Evolutionary conservation across 495 filamentous ascomycete species (phyloP).

Genomic region (Astrothelium subdiscretum): DNA sequence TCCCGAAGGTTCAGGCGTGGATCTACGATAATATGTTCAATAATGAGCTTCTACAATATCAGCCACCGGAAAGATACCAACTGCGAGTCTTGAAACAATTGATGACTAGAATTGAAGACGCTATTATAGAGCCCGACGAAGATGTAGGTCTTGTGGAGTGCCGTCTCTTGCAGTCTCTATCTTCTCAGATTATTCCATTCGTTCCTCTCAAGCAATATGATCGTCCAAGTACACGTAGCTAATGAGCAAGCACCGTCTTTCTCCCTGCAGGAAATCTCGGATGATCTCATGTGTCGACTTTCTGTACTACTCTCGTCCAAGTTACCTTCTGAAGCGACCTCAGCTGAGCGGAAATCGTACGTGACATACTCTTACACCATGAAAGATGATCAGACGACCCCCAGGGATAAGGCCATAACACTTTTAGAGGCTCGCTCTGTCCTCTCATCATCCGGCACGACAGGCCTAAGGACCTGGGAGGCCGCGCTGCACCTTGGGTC

Average conservation of each 20-base stretch:
- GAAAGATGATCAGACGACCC: not conserved
- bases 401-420: slow-evolving; percentile 31
- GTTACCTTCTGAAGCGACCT: slow-evolving; percentile 44
- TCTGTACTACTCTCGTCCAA: slow-evolving; percentile 46
- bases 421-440: slow-evolving; percentile 62
- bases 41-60: slow-evolving; percentile 33
- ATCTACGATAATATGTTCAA: slow-evolving; percentile 56
- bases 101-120: slow-evolving; percentile 49
- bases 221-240: slow-evolving; percentile 7
- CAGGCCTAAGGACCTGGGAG: slow-evolving; percentile 88
- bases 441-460: slow-evolving; percentile 65
- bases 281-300: slow-evolving; percentile 54
- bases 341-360: slow-evolving; percentile 63
- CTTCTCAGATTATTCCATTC: not conserved
- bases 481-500: slow-evolving; percentile 75
- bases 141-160: slow-evolving; percentile 52
- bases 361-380: slow-evolving; percentile 48
- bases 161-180: not conserved
- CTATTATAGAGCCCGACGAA: slow-evolving; percentile 63
- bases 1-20: slow-evolving; percentile 44
- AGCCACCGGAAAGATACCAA: slow-evolving; percentile 56
- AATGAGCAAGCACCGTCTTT: slow-evolving; percentile 17
- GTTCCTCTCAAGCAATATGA: not conserved
- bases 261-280: slow-evolving; percentile 56
- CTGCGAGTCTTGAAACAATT: slow-evolving; percentile 62